phyloP scores from a whole-genome alignment of 257 asterid species.

The Rhazya stricta region DNA sequence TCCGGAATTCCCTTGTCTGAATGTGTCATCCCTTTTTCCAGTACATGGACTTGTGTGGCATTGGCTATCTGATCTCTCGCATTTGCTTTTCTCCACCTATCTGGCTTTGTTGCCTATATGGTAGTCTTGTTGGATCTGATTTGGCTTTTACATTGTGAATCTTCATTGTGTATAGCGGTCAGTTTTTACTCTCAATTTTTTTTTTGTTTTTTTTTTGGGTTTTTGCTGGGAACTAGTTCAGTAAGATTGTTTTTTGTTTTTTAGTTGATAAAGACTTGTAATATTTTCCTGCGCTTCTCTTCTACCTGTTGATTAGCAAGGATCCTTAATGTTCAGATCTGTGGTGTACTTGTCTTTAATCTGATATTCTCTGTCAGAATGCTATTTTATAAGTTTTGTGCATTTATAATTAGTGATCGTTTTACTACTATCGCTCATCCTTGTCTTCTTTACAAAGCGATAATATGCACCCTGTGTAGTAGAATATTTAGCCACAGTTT shows the following conservation, averaged over 20 bases:
- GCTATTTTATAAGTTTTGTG: not conserved
- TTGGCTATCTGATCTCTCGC: constrained; percentile 17
- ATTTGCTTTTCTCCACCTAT: not conserved
- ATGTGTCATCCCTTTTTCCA: not conserved
- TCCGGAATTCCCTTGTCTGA: not conserved
- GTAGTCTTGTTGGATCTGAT: constrained; percentile 30
- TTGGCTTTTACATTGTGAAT: constrained; percentile 16
- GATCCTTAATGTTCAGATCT: constrained; percentile 39
- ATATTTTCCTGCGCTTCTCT: not conserved
- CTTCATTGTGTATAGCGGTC: constrained; percentile 10
- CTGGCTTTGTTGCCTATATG: too few relatives aligned
- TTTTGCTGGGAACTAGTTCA: not conserved
- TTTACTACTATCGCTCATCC: not conserved
- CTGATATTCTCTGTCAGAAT: constrained; percentile 4
- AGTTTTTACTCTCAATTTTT: not conserved
- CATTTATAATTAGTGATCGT: not conserved
- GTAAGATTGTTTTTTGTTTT: not conserved
- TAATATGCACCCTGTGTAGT: too few relatives aligned
- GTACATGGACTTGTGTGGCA: not conserved
- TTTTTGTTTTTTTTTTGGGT: constrained; percentile 3
- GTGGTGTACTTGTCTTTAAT: constrained; percentile 22
- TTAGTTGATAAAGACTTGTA: too few relatives aligned
- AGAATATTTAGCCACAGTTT: too few relatives aligned
- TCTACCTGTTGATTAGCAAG: constrained; percentile 17
- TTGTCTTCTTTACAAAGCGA: too few relatives aligned